phyloP scores from a whole-genome alignment of 208 protist species.

The Herpetomonas samuelpessoai region DNA sequence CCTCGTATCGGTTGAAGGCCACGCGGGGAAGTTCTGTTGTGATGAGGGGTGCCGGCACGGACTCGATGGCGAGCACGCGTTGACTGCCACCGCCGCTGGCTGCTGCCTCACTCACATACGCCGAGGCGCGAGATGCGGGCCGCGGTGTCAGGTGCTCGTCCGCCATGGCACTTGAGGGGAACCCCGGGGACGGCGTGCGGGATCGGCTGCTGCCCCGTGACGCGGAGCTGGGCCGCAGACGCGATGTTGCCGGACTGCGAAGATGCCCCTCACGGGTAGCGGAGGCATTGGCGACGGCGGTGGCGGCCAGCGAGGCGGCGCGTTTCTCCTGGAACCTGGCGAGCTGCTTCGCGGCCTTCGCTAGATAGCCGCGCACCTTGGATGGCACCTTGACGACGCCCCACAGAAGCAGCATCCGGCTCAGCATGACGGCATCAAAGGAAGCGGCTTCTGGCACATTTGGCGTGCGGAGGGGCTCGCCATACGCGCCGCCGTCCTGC shows the following conservation, averaged over 20 bases:
- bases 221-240: neutral
- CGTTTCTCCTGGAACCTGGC: neutral
- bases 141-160: neutral
- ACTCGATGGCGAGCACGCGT: neutral
- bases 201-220: neutral
- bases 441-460: too few relatives aligned
- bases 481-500: too few relatives aligned
- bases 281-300: neutral
- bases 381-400: neutral
- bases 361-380: neutral
- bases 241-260: neutral
- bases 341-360: neutral
- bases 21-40: conserved; percentile 3
- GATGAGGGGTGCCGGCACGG: neutral
- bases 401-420: neutral
- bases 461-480: too few relatives aligned
- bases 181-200: neutral
- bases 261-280: too few relatives aligned
- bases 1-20: conserved; percentile 23
- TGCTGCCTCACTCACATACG: too few relatives aligned
- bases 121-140: neutral
- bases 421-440: neutral
- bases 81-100: too few relatives aligned
- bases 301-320: neutral
- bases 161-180: too few relatives aligned